phyloP scores from a whole-genome alignment of 768 basidiomycete genomes.

The Suillus ampliporus region DNA sequence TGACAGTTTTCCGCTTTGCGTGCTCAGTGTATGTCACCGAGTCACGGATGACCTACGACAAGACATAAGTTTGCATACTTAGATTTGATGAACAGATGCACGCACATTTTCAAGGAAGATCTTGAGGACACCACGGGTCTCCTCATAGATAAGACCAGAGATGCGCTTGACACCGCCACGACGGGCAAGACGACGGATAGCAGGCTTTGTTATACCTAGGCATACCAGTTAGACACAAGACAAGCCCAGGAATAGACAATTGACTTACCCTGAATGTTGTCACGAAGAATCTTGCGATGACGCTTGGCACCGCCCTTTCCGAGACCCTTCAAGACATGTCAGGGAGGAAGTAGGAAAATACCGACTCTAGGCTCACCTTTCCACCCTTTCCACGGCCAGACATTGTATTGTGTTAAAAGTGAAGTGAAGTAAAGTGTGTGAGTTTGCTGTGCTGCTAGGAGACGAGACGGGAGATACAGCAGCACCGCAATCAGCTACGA shows the following conservation, averaged over 20 bases:
- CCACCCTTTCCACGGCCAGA: slow-evolving; percentile 98
- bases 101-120: slow-evolving; percentile 88
- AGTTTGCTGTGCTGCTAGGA: slow-evolving; percentile 14
- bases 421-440: slow-evolving; percentile 23
- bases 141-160: slow-evolving; percentile 92
- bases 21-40: slow-evolving; percentile 99
- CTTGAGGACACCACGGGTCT: slow-evolving; percentile 94
- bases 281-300: slow-evolving; percentile 94
- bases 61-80: slow-evolving; percentile 13
- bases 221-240: background rate
- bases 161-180: slow-evolving; percentile 99
- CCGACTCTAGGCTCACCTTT: slow-evolving; percentile 55
- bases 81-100: slow-evolving; percentile 16
- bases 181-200: slow-evolving; percentile 93
- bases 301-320: slow-evolving; percentile 97
- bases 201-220: slow-evolving; percentile 92
- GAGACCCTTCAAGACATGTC: slow-evolving; percentile 61
- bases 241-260: slow-evolving; percentile 21
- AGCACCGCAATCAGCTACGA: background rate
- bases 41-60: slow-evolving; percentile 82
- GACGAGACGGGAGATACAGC: slow-evolving; percentile 15
- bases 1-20: slow-evolving; percentile 95
- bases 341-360: slow-evolving; percentile 4
- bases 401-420: slow-evolving; percentile 52
- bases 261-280: slow-evolving; percentile 68